Conservation (phyloP, 2,329 filamentous ascomycete species). For the Aspergillus viridinutans region DNA sequence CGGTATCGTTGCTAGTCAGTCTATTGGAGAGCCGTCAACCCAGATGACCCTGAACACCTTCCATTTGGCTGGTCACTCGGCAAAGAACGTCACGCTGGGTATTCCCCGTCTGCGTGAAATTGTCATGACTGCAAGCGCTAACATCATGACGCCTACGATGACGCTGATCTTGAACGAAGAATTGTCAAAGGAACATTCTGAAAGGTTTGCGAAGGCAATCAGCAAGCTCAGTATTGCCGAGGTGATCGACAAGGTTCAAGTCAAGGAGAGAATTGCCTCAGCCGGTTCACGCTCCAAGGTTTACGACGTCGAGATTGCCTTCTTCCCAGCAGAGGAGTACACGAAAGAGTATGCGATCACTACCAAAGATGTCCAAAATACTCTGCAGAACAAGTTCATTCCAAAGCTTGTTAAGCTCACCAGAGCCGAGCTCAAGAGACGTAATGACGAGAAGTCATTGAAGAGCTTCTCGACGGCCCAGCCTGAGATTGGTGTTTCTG, state of each 20-base stretch:
- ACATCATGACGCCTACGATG: slow-evolving; percentile 76
- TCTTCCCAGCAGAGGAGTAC: slow-evolving; percentile 85
- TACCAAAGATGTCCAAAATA: slow-evolving; percentile 68
- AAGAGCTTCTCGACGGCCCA: slow-evolving; percentile 62
- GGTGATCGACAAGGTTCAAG: slow-evolving; percentile 73
- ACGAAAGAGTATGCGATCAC: slow-evolving; percentile 78
- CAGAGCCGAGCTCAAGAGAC: slow-evolving; percentile 74
- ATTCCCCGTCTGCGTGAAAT: slow-evolving; percentile 97
- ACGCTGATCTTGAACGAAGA: slow-evolving; percentile 73
- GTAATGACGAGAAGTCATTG: slow-evolving; percentile 56
- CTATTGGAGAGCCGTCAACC: slow-evolving; percentile 92
- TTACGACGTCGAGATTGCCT: slow-evolving; percentile 74
- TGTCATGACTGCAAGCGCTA: slow-evolving; percentile 89
- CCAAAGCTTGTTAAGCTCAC: slow-evolving; percentile 66
- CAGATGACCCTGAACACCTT: slow-evolving; percentile 99
- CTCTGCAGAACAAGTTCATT: slow-evolving; percentile 78
- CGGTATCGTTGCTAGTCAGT: slow-evolving; percentile 93
- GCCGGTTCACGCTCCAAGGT: slow-evolving; percentile 72
- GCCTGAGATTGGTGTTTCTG: slow-evolving; percentile 67
- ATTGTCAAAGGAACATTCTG: slow-evolving; percentile 62
- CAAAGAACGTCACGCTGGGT: slow-evolving; percentile 98
- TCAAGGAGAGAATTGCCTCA: slow-evolving; percentile 73
- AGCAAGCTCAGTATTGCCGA: slow-evolving; percentile 79
- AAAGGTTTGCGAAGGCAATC: slow-evolving; percentile 86
- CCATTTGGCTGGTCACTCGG: slow-evolving; percentile 96